Evolutionary conservation across 2,329 filamentous ascomycete genomes (phyloP).

Genomic region (Daldinia sp.): DNA sequence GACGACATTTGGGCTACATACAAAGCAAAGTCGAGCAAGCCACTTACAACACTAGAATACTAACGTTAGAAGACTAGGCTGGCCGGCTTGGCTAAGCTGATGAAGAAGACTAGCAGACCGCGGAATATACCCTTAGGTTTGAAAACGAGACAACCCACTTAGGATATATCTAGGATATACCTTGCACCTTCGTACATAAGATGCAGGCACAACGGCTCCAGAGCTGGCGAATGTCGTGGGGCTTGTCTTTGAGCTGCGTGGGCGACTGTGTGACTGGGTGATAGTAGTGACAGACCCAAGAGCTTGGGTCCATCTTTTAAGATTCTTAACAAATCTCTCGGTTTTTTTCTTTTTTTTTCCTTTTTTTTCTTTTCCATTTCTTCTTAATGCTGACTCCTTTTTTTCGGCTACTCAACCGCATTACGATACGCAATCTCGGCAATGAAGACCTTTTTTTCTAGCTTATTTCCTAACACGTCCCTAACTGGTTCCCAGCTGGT

Average conservation of each 20-base stretch:
- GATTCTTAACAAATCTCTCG: constrained; percentile 19
- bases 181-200: constrained; percentile 8
- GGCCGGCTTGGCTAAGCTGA: constrained; percentile 9
- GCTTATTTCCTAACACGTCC: constrained; percentile 7
- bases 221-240: constrained; percentile 8
- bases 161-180: constrained; percentile 22
- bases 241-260: no score
- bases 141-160: constrained; percentile 2
- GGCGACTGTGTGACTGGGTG: no score
- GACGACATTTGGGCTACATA: not conserved
- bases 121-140: constrained; percentile 9
- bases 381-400: not conserved
- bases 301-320: constrained; percentile 23
- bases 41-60: no score
- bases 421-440: constrained; percentile 32
- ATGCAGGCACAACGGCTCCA: constrained; percentile 7
- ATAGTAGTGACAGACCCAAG: constrained; percentile 21
- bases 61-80: no score
- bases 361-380: no score
- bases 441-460: constrained; percentile 20
- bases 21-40: not conserved
- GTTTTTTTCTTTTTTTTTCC: constrained; percentile 11
- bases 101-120: constrained; percentile 4
- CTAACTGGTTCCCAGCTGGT: no score
- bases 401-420: constrained; percentile 27